Base-by-base conservation (phyloP, 2,329 filamentous ascomycete genomes). In the Elsinoe fawcettii region DNA sequence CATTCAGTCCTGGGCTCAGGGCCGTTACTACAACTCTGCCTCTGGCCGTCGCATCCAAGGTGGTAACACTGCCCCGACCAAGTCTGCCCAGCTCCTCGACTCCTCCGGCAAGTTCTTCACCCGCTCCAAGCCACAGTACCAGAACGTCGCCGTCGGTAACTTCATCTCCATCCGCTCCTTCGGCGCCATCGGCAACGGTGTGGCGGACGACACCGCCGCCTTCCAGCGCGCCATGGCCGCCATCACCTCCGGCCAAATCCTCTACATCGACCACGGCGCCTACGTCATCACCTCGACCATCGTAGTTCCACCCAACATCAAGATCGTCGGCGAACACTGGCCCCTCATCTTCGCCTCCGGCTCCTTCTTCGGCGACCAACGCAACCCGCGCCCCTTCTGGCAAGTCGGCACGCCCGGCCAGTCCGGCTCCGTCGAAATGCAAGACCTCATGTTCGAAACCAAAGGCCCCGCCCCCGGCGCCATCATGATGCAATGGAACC, bases 241-340 rank as follows among this genome's bases (percentile, higher is more conserved):
- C 58, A 82, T 83, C 41, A 69, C 80, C 1, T 51, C 55, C 7
- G 82, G 82, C 62, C 76, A 84, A 63, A 74, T 86, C 49, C 75
- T 85, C 16, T 84, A 82, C 71, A 83, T 83, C 64, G 82, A 85
- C 63, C 81, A 85, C 63, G 83, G 82, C 58, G 78, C 80, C 22
- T 86, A 86, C 67, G 66, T 83, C 32, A 75, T 86, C 67, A 80
- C 76, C 22, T 74, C 79, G 60, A 85, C 83, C 4, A 71, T 86
- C 66, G 77, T 75, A 56, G 74, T 85, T 1, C 82, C 82, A 6
- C 68, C 70, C 36, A 71, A 70, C 59, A 84, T 92, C 75, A 87
- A 85, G 74, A 91, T 97, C 68, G 88, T 88, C 6, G 92, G 92
- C 65, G 90, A 96, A 73, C 84, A 95, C 68, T 96, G 89, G 88